phyloP scores from a whole-genome alignment of 129 eudicot species.

The Flaveria brownii region DNA sequence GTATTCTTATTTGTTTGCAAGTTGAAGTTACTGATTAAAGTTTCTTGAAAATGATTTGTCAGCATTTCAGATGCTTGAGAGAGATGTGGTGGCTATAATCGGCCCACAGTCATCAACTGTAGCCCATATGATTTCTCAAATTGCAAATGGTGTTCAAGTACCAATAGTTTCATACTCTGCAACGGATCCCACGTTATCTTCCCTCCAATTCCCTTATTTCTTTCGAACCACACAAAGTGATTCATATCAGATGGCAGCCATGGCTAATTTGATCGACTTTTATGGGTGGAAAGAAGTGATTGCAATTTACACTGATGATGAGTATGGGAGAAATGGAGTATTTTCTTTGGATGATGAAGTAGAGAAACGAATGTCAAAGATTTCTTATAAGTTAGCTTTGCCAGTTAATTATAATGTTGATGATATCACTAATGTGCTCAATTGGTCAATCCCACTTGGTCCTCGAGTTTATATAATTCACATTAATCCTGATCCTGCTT shows the following conservation, averaged over 20 bases:
- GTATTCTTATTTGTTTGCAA: not conserved
- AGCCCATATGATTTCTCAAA: conserved; percentile 59
- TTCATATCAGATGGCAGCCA: conserved; percentile 61
- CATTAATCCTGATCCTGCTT: conserved; percentile 48
- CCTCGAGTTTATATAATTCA: conserved; percentile 65
- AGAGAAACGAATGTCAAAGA: conserved; percentile 44
- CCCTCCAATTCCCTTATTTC: conserved; percentile 68
- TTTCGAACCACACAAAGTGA: conserved; percentile 55
- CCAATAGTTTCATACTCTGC: conserved; percentile 63
- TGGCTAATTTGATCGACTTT: conserved; percentile 60
- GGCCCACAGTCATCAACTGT: conserved; percentile 72
- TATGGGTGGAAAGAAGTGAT: conserved; percentile 68
- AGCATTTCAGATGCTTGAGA: conserved; percentile 67
- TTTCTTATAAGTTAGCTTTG: conserved; percentile 46
- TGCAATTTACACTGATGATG: conserved; percentile 57
- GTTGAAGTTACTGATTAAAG: conserved; percentile 25
- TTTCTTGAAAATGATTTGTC: conserved; percentile 38
- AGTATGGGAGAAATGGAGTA: conserved; percentile 58
- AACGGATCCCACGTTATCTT: conserved; percentile 60
- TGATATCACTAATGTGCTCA: conserved; percentile 47
- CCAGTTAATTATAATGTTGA: conserved; percentile 38
- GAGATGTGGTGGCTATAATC: conserved; percentile 59
- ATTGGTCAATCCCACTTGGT: conserved; percentile 49
- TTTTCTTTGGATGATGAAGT: conserved; percentile 55
- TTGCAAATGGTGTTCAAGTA: conserved; percentile 59